Conservation (phyloP, 2,329 filamentous ascomycete species). For the Pseudonectria foliicola region DNA sequence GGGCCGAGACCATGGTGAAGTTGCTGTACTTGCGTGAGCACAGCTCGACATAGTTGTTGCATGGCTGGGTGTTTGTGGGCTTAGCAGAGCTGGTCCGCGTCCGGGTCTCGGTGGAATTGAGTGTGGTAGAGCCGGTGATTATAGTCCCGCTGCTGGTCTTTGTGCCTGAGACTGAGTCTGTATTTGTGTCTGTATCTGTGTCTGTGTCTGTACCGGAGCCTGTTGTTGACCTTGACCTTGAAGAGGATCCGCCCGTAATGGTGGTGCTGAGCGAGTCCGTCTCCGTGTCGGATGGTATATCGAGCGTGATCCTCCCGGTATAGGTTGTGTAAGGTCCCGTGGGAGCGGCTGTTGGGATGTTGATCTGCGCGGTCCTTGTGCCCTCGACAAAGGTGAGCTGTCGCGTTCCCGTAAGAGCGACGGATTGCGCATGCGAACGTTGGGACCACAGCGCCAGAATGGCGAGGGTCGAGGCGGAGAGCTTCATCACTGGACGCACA, state of each 20-base stretch:
- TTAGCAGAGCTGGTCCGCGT: conserved; percentile 30
- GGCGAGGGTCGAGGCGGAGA: conserved; percentile 14
- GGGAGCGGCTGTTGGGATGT: conserved; percentile 27
- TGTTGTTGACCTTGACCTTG: no score
- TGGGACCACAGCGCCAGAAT: conserved; percentile 17
- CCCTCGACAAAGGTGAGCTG: conserved; percentile 31
- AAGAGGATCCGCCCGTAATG: conserved; percentile 38
- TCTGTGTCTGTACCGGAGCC: conserved; percentile 36
- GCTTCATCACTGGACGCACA: conserved; percentile 21
- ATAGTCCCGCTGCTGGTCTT: conserved; percentile 23
- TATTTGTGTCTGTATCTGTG: conserved; percentile 20
- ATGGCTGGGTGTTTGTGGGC: conserved; percentile 67
- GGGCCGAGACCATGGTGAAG: conserved; percentile 68
- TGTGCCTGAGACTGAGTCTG: conserved; percentile 24
- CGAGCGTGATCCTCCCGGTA: conserved; percentile 18
- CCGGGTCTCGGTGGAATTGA: conserved; percentile 33
- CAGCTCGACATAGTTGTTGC: conserved; percentile 73
- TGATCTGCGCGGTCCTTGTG: conserved; percentile 30
- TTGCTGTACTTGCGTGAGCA: conserved; percentile 73
- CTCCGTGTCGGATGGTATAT: conserved; percentile 8
- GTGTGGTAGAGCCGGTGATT: conserved; percentile 28
- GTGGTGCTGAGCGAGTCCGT: conserved; percentile 31
- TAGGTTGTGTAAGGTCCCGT: conserved; percentile 21
- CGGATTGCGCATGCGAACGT: conserved; percentile 18
- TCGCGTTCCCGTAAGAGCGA: conserved; percentile 25